Base-by-base conservation (phyloP, 2,329 filamentous ascomycete species). In the Paraphaeosphaeria minitans region DNA sequence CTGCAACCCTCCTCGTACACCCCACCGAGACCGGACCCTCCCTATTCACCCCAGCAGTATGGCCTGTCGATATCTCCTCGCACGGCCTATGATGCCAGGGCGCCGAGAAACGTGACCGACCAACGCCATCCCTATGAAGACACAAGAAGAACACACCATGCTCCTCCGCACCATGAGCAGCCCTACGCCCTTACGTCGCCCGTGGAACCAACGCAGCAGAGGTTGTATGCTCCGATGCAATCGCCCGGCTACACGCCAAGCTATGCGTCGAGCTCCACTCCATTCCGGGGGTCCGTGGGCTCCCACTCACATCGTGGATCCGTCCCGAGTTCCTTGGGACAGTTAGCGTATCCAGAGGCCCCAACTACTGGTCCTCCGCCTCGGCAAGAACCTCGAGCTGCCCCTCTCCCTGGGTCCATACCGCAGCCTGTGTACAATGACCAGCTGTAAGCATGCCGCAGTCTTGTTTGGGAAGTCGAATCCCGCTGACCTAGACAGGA, bases 171-270 rank as follows among this genome's bases (percentile, higher is more conserved):
- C 57, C 70, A 69, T 43, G 75, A 78, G 58, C 71, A 69, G 60
- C 62, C 66, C 13, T 76, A 73, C 58, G 62, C 75, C 65, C 75
- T 75, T 73, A 66, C 72, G 51, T 77, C 75, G 43, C 75, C 74
- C 56, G 61, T 73, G 59, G 74, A 76, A 57, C 63, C 62, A 37
- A 67, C 73, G 52, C 73, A 75, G 57, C 70, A 72, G 65, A 67
- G 73, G 57, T 43, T 67, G 22, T 76, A 75, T 56, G 67, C 71
- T 43, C 69, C 74, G 53, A 65, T 76, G 31, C 72, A 72, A n/a
- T 78, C 75, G 50, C 75, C 76, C 53, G 73, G 68, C 63, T 77
- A 78, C 63, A 75, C 75, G 51, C 71, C 76, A 41, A 77, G 71
- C 65, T 78, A 77, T 64, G 67, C 72, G 24, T 73, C 74, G 39